phyloP scores from a whole-genome alignment of 129 eudicot genomes.

The Pulicaria dysenterica region DNA sequence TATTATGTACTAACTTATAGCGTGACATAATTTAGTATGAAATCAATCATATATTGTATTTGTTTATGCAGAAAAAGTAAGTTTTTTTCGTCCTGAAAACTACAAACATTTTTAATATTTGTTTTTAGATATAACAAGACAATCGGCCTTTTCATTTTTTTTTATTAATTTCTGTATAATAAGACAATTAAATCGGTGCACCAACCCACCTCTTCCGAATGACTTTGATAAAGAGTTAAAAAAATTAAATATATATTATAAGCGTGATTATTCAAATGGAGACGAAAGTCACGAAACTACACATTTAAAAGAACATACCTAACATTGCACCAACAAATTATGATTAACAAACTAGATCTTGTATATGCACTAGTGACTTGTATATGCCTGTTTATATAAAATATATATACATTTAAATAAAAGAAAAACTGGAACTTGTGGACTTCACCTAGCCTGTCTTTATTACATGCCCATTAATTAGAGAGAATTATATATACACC shows the following conservation, averaged over 20 bases:
- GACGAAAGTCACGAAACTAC: conserved; percentile 24
- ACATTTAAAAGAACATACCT: conserved; percentile 25
- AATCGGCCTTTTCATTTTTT: too few species aligned
- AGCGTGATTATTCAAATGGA: conserved; percentile 23
- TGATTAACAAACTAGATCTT: conserved; percentile 15
- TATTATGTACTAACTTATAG: too few species aligned
- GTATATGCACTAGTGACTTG: conserved; percentile 43
- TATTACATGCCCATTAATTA: conserved; percentile 32
- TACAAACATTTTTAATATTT: neutral
- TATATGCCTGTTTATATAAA: conserved; percentile 14
- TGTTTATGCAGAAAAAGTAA: too few species aligned
- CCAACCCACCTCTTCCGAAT: neutral
- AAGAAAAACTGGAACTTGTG: conserved; percentile 12
- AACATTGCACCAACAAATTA: conserved; percentile 30
- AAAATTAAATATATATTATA: conserved; percentile 1
- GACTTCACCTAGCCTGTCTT: conserved; percentile 34
- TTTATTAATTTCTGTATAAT: too few species aligned
- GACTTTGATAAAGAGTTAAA: neutral
- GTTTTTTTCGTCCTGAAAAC: too few species aligned
- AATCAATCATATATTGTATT: too few species aligned
- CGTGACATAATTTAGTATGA: too few species aligned
- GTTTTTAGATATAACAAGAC: neutral
- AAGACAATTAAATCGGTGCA: conserved; percentile 4
- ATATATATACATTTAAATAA: neutral
- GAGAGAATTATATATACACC: too few species aligned